Percentiles rank a stretch among this genome's conserved stretches.
phyloP scores from a whole-genome alignment of 495 filamentous ascomycete genomes.

The Neurospora tetraspora region DNA sequence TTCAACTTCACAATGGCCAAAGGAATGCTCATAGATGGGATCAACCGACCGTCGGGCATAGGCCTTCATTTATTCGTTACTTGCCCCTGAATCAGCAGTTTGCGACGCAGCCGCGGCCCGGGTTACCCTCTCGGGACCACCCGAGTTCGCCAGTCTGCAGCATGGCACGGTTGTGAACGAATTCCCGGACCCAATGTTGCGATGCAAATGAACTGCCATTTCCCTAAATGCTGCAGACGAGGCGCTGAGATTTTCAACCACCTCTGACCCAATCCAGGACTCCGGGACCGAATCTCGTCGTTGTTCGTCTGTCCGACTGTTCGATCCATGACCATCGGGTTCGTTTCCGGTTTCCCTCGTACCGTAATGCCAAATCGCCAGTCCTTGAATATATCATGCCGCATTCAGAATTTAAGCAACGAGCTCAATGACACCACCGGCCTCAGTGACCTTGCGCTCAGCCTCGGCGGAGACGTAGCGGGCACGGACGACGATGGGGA shows the following conservation, averaged over 20 bases:
- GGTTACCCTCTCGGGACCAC: neutral
- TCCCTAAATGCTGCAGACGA: slow-evolving; percentile 25
- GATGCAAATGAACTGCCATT: slow-evolving; percentile 26
- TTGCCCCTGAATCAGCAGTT: neutral
- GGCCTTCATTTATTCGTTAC: neutral
- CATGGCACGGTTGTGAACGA: neutral
- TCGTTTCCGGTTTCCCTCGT: slow-evolving; percentile 21
- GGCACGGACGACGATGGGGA: slow-evolving; percentile 24
- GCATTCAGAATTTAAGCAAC: slow-evolving; percentile 21
- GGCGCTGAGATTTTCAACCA: slow-evolving; percentile 14
- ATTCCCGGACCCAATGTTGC: slow-evolving; percentile 3
- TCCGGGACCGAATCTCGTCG: slow-evolving; percentile 22
- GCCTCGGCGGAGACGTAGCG: slow-evolving; percentile 27
- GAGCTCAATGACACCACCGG: slow-evolving; percentile 27
- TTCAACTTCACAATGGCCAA: neutral
- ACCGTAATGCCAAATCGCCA: slow-evolving; percentile 27
- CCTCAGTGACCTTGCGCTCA: slow-evolving; percentile 26
- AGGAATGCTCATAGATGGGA: neutral
- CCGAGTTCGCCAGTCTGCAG: neutral
- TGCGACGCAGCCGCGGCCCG: neutral
- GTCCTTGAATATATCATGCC: slow-evolving; percentile 18
- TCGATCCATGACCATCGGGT: slow-evolving; percentile 20
- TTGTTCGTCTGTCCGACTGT: slow-evolving; percentile 12
- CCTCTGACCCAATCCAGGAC: slow-evolving; percentile 24
- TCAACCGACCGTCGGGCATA: neutral